Conservation (phyloP, 2,329 filamentous ascomycete species). For the Talaromyces sp. region DNA sequence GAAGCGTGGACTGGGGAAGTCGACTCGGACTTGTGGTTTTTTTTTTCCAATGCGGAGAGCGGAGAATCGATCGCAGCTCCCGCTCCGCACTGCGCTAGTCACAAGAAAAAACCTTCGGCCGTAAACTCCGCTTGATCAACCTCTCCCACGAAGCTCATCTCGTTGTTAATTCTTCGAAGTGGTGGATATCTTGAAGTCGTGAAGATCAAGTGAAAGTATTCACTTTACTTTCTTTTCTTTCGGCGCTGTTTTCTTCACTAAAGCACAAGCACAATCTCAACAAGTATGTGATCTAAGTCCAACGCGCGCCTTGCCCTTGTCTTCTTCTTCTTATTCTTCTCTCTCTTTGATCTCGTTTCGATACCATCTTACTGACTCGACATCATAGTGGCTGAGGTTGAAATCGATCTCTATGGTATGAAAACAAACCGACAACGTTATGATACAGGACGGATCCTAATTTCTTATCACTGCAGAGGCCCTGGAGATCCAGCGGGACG, state of each 20-base stretch:
- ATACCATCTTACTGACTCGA: conserved; percentile 22
- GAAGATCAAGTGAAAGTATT: not conserved
- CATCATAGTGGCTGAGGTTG: conserved; percentile 37
- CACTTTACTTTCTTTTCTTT: not conserved
- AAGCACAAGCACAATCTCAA: not conserved
- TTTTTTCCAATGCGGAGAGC: conserved; percentile 7
- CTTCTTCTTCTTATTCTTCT: not conserved
- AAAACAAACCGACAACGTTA: not conserved
- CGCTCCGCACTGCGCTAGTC: conserved; percentile 24
- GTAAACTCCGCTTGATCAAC: conserved; percentile 17
- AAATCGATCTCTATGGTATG: conserved; percentile 66
- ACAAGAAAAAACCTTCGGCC: conserved; percentile 27
- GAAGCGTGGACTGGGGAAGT: not conserved
- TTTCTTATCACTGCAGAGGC: conserved; percentile 60
- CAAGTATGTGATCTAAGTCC: not conserved
- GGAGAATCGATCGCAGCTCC: conserved; percentile 12
- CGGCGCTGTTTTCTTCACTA: not conserved
- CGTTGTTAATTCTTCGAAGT: conserved; percentile 1
- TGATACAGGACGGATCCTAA: not conserved
- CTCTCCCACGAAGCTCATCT: not conserved
- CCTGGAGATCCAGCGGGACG: conserved; percentile 72
- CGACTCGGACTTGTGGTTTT: conserved; percentile 1
- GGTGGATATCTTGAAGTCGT: not conserved
- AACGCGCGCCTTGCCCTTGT: not conserved
- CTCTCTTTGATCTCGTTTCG: not conserved